These are phyloP conservation scores for Ceratocystis huliohia DNA, from an alignment of 2,329 filamentous ascomycete genomes.

Conservation along the genomic window DNA sequence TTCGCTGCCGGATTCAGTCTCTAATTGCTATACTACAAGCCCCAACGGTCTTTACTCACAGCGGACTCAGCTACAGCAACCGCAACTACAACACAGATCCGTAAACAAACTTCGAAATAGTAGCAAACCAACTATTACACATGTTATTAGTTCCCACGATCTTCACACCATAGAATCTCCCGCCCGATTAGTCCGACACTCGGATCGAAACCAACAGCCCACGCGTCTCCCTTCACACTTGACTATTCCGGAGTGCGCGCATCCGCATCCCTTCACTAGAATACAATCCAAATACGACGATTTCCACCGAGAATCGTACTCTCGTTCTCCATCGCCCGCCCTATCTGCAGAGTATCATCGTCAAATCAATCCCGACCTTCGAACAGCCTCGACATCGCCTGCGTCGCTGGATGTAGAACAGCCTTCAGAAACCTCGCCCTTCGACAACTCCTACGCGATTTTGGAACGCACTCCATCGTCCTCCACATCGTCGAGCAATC, in stretches of 20 bases:
- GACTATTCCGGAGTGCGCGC: neutral
- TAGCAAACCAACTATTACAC: neutral
- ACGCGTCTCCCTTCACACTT: neutral
- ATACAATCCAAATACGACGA: neutral
- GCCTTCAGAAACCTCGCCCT: neutral
- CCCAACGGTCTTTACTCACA: neutral
- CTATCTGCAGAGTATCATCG: neutral
- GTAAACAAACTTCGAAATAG: neutral
- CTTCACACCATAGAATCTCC: neutral
- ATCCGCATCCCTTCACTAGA: conserved; percentile 2
- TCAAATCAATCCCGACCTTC: neutral
- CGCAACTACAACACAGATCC: neutral
- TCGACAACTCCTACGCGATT: conserved; percentile 9
- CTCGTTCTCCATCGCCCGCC: neutral
- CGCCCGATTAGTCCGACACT: conserved; percentile 4
- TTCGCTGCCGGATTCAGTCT: conserved; percentile 1
- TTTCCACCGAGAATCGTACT: neutral
- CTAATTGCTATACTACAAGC: conserved; percentile 2
- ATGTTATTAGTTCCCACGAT: neutral
- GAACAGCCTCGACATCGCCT: neutral
- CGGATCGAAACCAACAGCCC: neutral
- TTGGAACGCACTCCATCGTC: neutral
- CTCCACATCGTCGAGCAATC: neutral
- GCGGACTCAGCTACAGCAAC: neutral
- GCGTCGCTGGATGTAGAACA: neutral